Evolutionary conservation across 805 yeast species (phyloP), one percentile per base, ranked within the genome.

Genomic region (Ogataea haglerorum): DNA sequence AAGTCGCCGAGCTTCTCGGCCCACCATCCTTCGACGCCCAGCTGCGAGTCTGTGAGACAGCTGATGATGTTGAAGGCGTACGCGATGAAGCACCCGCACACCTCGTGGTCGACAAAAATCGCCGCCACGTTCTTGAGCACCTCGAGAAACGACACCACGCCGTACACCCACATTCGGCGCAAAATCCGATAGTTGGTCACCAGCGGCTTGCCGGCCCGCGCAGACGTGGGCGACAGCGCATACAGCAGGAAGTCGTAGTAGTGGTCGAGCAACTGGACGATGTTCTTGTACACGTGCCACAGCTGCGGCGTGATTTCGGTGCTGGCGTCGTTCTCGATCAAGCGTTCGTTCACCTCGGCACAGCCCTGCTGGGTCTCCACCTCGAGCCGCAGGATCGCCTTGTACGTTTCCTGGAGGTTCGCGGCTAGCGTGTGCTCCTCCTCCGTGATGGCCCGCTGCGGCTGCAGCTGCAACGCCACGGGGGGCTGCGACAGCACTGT

Each of bases 1-100:
- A 87, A 65, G 58, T 87, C 96, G 25, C 95, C 96, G 37, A 87
- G 63, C 55, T 88, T 83, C 60, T 87, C 95, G 21, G 80, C 73
- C 96, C 96, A 87, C 75, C 80, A 76, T 24, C 80, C 80, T 58
- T 75, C 80, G 72, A 76, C 75, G 45, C 76, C 80, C 27, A 75
- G 59, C 5, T 68, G 65, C 1, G 80, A 72, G 52, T 76, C 82
- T 0, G 80, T 73, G 31, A 77, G 57, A 47, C 73, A 75, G 14
- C 75, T 65, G 29, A 76, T 71, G 42, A 76, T 74, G 45, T 78
- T 78, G 60, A 85, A 83, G 22, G 88, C 82, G 58, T 83, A 80
- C 0, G 84, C 72, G 22, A 83, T 82, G 53, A 83, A 84, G 47
- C 87, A 82, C 42, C 81, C 77, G 55, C 87, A 82, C 12, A 84